Evolutionary conservation across 768 basidiomycete genomes (phyloP).

Genomic region (Trametes elegans): DNA sequence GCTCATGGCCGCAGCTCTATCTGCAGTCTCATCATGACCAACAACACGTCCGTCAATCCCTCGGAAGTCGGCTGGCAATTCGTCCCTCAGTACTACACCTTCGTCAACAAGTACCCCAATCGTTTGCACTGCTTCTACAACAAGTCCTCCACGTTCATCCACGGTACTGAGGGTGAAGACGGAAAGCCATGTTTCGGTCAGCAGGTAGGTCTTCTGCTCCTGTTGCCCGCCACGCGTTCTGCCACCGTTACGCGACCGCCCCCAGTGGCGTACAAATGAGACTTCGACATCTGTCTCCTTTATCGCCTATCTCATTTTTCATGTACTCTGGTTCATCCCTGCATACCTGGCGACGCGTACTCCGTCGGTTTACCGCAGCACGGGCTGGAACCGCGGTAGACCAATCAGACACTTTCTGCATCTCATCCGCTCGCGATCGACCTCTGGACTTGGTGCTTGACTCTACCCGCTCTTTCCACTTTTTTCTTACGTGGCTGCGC

Average conservation of each 20-base stretch:
- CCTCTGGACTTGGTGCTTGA: no score
- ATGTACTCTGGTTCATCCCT: no score
- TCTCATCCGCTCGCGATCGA: no score
- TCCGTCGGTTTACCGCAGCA: no score
- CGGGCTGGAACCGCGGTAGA: no score
- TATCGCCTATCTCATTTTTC: no score
- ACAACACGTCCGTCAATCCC: constrained; percentile 55
- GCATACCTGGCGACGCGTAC: no score
- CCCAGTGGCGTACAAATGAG: neutral
- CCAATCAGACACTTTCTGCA: no score
- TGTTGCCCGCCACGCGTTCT: constrained; percentile 10
- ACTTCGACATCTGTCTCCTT: no score
- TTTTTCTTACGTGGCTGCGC: no score
- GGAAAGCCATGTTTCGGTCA: constrained; percentile 87
- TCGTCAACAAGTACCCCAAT: constrained; percentile 96
- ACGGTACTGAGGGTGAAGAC: constrained; percentile 97
- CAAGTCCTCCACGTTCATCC: constrained; percentile 95
- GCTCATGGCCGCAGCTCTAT: constrained; percentile 8
- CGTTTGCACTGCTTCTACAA: constrained; percentile 99
- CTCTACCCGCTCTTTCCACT: neutral
- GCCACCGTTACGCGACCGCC: constrained; percentile 3
- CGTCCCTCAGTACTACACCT: constrained; percentile 98
- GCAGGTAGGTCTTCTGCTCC: constrained; percentile 55
- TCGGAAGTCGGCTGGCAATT: constrained; percentile 99
- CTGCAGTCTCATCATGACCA: constrained; percentile 26